Percentiles rank a stretch among this genome's conserved stretches.
Conservation (phyloP, 1,139 yeast genomes). For the Tardiomyces blankii region DNA sequence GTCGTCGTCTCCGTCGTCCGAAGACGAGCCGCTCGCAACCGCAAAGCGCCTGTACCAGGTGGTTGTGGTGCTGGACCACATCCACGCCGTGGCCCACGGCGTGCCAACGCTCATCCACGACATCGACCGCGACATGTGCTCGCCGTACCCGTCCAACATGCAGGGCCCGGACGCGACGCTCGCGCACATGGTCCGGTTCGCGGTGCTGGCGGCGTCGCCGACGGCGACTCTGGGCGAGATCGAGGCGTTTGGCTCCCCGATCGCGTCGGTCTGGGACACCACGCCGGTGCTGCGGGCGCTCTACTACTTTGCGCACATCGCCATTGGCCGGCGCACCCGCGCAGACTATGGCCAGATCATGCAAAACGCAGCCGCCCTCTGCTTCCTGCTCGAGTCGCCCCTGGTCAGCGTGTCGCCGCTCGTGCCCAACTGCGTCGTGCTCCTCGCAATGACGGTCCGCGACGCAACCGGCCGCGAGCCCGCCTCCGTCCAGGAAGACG, state of each 20-base stretch:
- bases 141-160: slow-evolving; percentile 2
- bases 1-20: slow-evolving; percentile 13
- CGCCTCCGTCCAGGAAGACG: not conserved
- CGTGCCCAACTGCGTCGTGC: slow-evolving; percentile 14
- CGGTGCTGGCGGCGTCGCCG: not conserved
- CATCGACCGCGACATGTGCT: not conserved
- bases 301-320: slow-evolving; percentile 8
- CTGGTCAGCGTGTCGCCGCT: slow-evolving; percentile 19
- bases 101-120: slow-evolving; percentile 16
- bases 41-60: slow-evolving; percentile 21
- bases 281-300: slow-evolving; percentile 20
- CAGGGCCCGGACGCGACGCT: slow-evolving; percentile 8
- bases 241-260: slow-evolving; percentile 3
- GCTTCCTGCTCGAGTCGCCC: slow-evolving; percentile 18
- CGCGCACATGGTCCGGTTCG: not conserved
- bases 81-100: slow-evolving; percentile 16
- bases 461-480: not conserved
- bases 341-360: slow-evolving; percentile 4
- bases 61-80: slow-evolving; percentile 21
- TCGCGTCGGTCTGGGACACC: slow-evolving; percentile 20
- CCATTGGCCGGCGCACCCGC: not conserved
- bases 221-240: not conserved
- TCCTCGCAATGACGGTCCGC: slow-evolving; percentile 6
- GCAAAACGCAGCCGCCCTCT: slow-evolving; percentile 6
- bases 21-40: slow-evolving; percentile 2